Percentiles rank a stretch among this genome's conserved stretches.
Evolutionary conservation across 495 filamentous ascomycete genomes (phyloP).

Genomic region (Penicillium ucsense): DNA sequence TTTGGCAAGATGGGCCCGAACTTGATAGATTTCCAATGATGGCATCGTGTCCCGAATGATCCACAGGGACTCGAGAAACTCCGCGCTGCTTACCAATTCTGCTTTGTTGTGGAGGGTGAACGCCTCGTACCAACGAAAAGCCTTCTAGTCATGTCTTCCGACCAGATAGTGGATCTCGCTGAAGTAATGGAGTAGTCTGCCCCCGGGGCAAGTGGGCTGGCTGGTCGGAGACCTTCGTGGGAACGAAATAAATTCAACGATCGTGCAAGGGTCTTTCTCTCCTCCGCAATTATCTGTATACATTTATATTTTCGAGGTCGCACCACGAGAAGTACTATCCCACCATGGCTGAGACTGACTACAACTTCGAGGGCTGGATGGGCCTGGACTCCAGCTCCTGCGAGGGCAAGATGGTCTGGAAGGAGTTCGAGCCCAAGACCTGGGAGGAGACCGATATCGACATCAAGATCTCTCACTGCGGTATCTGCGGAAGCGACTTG

Average conservation of each 20-base stretch:
- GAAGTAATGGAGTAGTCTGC: neutral
- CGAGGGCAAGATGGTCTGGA: constrained; percentile 74
- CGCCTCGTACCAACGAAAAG: too few relatives aligned
- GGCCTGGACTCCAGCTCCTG: constrained; percentile 46
- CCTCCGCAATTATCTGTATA: neutral
- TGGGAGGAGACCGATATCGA: constrained; percentile 73
- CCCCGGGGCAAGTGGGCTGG: neutral
- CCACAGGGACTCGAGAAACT: neutral
- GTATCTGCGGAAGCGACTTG: constrained; percentile 49
- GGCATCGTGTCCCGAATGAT: neutral
- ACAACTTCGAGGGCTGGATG: constrained; percentile 80
- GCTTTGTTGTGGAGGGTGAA: neutral
- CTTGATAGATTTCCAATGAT: neutral
- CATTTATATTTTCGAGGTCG: neutral
- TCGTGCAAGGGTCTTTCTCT: too few relatives aligned
- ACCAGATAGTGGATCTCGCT: too few relatives aligned
- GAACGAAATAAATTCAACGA: constrained; percentile 9
- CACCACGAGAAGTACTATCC: neutral
- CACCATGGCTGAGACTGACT: constrained; percentile 30
- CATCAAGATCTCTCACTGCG: constrained; percentile 36
- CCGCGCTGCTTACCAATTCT: constrained; percentile 11
- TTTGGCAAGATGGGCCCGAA: too few relatives aligned
- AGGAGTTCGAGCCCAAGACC: constrained; percentile 65
- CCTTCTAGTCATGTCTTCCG: too few relatives aligned
- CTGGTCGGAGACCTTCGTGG: neutral